phyloP scores from a whole-genome alignment of 768 basidiomycete species.

The Sistotremastrum niveocremeum region DNA sequence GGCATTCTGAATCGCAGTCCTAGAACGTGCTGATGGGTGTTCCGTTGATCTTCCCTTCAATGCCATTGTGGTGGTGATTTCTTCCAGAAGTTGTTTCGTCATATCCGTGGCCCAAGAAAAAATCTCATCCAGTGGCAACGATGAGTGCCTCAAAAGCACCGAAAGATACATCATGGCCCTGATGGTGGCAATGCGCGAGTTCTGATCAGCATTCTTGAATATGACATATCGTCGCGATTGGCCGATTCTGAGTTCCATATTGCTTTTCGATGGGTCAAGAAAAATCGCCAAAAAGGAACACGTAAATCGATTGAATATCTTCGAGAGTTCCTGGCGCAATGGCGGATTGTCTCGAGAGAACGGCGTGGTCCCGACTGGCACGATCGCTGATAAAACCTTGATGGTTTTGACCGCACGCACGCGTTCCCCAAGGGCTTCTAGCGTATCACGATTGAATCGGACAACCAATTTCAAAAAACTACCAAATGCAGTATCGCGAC shows the following conservation, averaged over 20 bases:
- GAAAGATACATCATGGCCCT: constrained; percentile 62
- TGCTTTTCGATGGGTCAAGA: constrained; percentile 40
- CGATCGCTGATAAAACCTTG: constrained; percentile 57
- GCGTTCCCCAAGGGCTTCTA: constrained; percentile 16
- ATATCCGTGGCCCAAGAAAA: constrained; percentile 56
- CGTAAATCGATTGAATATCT: constrained; percentile 72
- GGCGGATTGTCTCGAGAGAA: constrained; percentile 45
- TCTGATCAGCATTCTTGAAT: constrained; percentile 50
- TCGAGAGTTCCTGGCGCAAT: constrained; percentile 43
- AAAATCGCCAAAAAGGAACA: constrained; percentile 58
- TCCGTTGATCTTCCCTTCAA: no score
- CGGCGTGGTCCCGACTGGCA: constrained; percentile 57
- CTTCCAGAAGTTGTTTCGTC: constrained; percentile 35
- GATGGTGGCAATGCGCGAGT: constrained; percentile 57
- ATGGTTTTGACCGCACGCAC: constrained; percentile 32
- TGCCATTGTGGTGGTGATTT: constrained; percentile 24
- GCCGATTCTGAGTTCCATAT: constrained; percentile 39
- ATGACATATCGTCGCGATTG: constrained; percentile 53
- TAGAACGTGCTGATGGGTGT: not conserved
- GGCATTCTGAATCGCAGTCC: constrained; percentile 7
- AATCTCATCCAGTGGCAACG: constrained; percentile 35
- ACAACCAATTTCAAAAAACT: constrained; percentile 72
- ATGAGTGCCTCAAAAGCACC: constrained; percentile 42
- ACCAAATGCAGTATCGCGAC: constrained; percentile 59
- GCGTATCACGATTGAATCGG: constrained; percentile 34